Evolutionary conservation across 2,329 filamentous ascomycete species (phyloP).

Genomic region (Aspergillus hortae): DNA sequence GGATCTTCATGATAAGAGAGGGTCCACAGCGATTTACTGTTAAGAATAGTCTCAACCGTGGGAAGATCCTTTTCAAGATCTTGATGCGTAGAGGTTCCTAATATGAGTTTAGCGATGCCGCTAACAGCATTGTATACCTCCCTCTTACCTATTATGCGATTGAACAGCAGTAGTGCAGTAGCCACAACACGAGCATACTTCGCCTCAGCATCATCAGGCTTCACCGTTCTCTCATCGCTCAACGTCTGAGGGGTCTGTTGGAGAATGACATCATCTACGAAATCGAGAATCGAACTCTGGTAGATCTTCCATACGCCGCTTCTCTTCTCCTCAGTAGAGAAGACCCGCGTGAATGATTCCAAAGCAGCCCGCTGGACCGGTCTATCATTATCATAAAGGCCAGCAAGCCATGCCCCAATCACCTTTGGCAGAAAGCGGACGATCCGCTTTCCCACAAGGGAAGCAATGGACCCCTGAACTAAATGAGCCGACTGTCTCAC

Average conservation of each 20-base stretch:
- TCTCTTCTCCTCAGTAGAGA: constrained; percentile 76
- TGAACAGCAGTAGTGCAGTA: constrained; percentile 54
- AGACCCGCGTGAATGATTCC: constrained; percentile 71
- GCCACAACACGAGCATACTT: constrained; percentile 80
- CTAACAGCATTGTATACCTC: not conserved
- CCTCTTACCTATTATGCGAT: constrained; percentile 48
- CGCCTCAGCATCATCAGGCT: constrained; percentile 75
- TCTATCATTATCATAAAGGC: constrained; percentile 80
- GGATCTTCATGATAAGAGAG: constrained; percentile 56
- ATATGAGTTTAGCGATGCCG: not conserved
- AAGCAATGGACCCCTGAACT: constrained; percentile 63
- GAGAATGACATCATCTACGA: constrained; percentile 70
- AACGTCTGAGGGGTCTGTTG: constrained; percentile 77
- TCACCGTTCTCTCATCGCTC: constrained; percentile 84
- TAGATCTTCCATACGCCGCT: constrained; percentile 75
- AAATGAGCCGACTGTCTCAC: constrained; percentile 83
- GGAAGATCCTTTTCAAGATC: constrained; percentile 60
- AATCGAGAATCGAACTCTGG: constrained; percentile 75
- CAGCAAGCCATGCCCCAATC: constrained; percentile 86
- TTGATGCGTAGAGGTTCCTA: constrained; percentile 32
- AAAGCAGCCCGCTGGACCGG: constrained; percentile 71
- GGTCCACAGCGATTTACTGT: constrained; percentile 59
- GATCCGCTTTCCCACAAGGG: constrained; percentile 70
- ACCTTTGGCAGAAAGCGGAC: constrained; percentile 73
- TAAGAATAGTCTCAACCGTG: constrained; percentile 65